Percentiles rank a stretch among this genome's conserved stretches.
These are phyloP conservation scores for Chrysoporthe deuterocubensis DNA, from an alignment of 2,329 filamentous ascomycete genomes.

Conservation along the genomic window DNA sequence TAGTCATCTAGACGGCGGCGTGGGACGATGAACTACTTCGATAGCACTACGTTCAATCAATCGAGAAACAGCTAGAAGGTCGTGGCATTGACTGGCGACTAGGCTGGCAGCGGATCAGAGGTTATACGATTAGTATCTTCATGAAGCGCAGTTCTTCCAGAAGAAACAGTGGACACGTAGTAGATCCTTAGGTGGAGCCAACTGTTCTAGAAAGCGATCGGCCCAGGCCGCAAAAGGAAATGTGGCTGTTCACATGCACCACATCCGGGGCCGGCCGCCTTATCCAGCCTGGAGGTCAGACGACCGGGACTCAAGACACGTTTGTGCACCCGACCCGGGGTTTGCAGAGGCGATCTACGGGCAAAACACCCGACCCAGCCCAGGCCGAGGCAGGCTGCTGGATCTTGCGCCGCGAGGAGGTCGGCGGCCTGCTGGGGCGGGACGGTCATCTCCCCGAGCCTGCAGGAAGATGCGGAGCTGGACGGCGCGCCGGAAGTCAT, in stretches of 20 bases:
- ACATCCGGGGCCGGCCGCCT: background rate
- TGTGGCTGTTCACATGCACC: conserved; percentile 10
- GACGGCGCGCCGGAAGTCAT: background rate
- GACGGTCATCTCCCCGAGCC: background rate
- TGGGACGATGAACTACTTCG: no score
- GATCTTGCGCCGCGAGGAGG: background rate
- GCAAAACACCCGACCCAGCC: background rate
- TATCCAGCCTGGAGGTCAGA: background rate
- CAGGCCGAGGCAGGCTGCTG: background rate
- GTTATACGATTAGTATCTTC: no score
- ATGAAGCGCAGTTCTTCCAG: no score
- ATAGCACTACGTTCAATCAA: no score
- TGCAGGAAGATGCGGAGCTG: background rate
- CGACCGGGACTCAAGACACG: background rate
- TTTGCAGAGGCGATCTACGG: background rate
- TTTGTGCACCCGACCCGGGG: conserved; percentile 1
- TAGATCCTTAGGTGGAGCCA: no score
- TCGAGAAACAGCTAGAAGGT: no score
- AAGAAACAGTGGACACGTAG: no score
- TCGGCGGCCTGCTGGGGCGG: background rate
- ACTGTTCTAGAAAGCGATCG: background rate
- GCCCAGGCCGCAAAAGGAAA: conserved; percentile 2
- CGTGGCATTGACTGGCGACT: no score
- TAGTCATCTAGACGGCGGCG: no score
- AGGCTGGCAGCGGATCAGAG: no score